These are phyloP conservation scores for Taxillus chinensis DNA, from an alignment of 164 flowering plant genomes.

Conservation along the genomic window DNA sequence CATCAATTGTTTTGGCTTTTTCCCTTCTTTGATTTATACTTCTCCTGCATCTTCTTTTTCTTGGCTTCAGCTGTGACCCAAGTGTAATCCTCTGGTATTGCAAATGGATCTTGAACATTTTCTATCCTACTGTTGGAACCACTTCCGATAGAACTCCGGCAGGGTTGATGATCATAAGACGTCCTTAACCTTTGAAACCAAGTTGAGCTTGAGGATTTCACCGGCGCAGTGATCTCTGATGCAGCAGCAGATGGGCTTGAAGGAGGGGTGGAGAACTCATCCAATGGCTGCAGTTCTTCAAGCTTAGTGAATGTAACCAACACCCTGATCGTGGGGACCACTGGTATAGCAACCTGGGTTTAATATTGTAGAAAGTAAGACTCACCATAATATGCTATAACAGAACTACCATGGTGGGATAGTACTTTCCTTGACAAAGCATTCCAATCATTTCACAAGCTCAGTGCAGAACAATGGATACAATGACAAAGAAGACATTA, in stretches of 20 bases:
- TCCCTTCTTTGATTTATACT: conserved; percentile 56
- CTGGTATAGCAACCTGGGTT: conserved; percentile 88
- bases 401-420: too few species aligned
- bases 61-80: conserved; percentile 81
- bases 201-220: conserved; percentile 43
- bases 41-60: conserved; percentile 85
- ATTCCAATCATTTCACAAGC: too few species aligned
- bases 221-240: conserved; percentile 39
- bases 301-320: conserved; percentile 87
- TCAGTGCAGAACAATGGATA: too few species aligned
- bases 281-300: conserved; percentile 73
- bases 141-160: conserved; percentile 34
- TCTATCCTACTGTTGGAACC: conserved; percentile 34
- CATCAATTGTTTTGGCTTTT: conserved; percentile 20
- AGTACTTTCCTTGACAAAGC: too few species aligned
- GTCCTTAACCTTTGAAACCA: conserved; percentile 92
- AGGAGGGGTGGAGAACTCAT: conserved; percentile 90
- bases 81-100: conserved; percentile 62
- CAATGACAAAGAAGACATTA: too few species aligned
- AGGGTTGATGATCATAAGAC: conserved; percentile 28
- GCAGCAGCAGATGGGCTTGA: conserved; percentile 54
- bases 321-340: conserved; percentile 90
- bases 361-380: too few species aligned
- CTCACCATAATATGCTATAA: too few species aligned
- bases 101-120: conserved; percentile 69